Conservation (phyloP, 176 grass and related monocot species). For the Aegilops sharonensis region DNA sequence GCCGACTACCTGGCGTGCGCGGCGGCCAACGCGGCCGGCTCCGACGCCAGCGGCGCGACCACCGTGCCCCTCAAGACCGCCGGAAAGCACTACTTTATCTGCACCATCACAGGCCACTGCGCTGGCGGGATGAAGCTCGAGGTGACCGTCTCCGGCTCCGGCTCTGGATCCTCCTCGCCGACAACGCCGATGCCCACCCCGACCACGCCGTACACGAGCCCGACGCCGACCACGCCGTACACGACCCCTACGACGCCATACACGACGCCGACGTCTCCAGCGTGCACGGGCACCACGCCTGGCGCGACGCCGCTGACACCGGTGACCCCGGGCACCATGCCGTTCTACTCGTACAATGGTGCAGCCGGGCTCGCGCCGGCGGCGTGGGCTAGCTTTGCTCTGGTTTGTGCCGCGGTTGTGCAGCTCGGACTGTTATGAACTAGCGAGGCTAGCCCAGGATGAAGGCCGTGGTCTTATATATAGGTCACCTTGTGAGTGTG, state of each 20-base stretch:
- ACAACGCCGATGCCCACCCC: constrained; percentile 31
- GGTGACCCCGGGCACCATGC: constrained; percentile 26
- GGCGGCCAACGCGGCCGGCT: constrained; percentile 44
- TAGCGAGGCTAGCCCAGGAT: constrained; percentile 28
- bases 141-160: constrained; percentile 49
- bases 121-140: constrained; percentile 73
- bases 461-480: constrained; percentile 40
- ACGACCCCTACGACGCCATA: not conserved
- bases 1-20: constrained; percentile 73
- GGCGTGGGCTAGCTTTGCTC: constrained; percentile 10
- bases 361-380: not conserved
- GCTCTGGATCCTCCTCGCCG: constrained; percentile 12
- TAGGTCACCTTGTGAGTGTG: not conserved
- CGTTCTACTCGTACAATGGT: constrained; percentile 20
- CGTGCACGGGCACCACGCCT: constrained; percentile 26
- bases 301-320: constrained; percentile 9
- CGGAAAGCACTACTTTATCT: constrained; percentile 83
- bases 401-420: constrained; percentile 26
- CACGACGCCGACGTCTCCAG: constrained; percentile 32
- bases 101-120: constrained; percentile 69
- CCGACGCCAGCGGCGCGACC: constrained; percentile 62
- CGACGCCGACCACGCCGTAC: constrained; percentile 22
- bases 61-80: constrained; percentile 56
- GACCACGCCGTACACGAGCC: constrained; percentile 24
- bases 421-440: constrained; percentile 41